Conservation (phyloP, 2,329 filamentous ascomycete genomes). For the Sarocladium brachiariae region DNA sequence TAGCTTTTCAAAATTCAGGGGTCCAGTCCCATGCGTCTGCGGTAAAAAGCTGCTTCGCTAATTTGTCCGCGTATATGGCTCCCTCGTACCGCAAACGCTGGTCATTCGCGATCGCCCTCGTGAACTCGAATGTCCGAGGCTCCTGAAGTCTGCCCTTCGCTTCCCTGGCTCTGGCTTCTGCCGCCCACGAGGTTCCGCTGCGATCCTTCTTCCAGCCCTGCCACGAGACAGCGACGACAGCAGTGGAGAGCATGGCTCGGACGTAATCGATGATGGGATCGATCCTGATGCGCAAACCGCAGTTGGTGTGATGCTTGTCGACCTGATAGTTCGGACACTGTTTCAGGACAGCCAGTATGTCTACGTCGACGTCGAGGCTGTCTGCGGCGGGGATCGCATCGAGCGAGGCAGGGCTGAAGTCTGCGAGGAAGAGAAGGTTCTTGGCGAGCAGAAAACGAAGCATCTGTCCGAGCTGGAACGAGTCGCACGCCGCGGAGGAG, state of each 20-base stretch:
- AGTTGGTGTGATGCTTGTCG: conserved; percentile 66
- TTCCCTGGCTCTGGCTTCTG: conserved; percentile 14
- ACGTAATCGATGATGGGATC: conserved; percentile 61
- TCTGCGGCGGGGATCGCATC: conserved; percentile 27
- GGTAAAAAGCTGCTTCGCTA: conserved; percentile 48
- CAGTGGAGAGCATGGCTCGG: conserved; percentile 46
- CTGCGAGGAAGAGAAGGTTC: conserved; percentile 52
- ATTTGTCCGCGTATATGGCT: conserved; percentile 40
- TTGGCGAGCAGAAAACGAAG: conserved; percentile 61
- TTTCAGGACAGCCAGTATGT: conserved; percentile 52
- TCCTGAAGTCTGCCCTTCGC: conserved; percentile 5
- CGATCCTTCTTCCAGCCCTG: conserved; percentile 39
- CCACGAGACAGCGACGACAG: conserved; percentile 36
- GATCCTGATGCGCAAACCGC: conserved; percentile 59
- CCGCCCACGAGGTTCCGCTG: conserved; percentile 33
- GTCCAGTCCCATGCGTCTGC: conserved; percentile 55
- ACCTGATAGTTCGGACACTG: conserved; percentile 68
- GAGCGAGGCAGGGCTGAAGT: conserved; percentile 40
- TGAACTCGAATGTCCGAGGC: conserved; percentile 38
- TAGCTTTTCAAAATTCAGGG: conserved; percentile 35
- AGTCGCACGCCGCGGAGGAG: conserved; percentile 64
- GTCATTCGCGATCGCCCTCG: conserved; percentile 41
- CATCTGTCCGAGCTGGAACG: conserved; percentile 73
- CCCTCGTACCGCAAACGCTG: conserved; percentile 43
- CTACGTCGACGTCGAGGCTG: conserved; percentile 49